Percentiles rank a stretch among this genome's conserved stretches.
phyloP scores from a whole-genome alignment of 345 rosid species.

The Camelina hispida region DNA sequence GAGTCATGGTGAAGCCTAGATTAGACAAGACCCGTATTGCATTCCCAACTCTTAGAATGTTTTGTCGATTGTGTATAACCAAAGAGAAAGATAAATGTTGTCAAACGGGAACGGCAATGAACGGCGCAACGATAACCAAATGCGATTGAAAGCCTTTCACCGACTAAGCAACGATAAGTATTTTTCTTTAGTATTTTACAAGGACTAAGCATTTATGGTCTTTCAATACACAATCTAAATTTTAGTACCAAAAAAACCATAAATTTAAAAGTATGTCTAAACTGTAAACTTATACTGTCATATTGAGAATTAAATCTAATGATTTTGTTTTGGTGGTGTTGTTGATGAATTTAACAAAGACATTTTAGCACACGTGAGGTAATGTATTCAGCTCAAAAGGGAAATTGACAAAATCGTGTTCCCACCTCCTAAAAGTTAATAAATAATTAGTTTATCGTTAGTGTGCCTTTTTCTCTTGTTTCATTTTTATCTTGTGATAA shows the following conservation, averaged over 20 bases:
- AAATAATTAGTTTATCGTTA: not conserved
- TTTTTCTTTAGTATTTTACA: too few relatives aligned
- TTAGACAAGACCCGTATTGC: too few relatives aligned
- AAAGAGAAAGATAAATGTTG: too few relatives aligned
- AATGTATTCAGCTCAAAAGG: not conserved
- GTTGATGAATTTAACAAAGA: not conserved
- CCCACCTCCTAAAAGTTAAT: not conserved
- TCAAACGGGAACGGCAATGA: too few relatives aligned
- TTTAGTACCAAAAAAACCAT: not conserved
- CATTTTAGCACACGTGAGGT: constrained; percentile 6
- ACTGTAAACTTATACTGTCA: not conserved
- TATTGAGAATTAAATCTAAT: not conserved
- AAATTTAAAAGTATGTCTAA: not conserved
- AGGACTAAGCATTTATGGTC: too few relatives aligned
- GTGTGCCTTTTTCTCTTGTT: not conserved
- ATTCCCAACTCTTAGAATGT: too few relatives aligned
- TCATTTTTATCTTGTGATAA: too few relatives aligned
- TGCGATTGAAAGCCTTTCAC: too few relatives aligned
- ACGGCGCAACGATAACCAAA: too few relatives aligned
- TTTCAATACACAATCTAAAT: not conserved
- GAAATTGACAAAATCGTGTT: not conserved
- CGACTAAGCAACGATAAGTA: too few relatives aligned
- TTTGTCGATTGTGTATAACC: too few relatives aligned
- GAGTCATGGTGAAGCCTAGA: too few relatives aligned
- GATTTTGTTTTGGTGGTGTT: not conserved